Evolutionary conservation across 352 stramenopile genomes (phyloP).

Genomic region (Phytopythium sindhum): DNA sequence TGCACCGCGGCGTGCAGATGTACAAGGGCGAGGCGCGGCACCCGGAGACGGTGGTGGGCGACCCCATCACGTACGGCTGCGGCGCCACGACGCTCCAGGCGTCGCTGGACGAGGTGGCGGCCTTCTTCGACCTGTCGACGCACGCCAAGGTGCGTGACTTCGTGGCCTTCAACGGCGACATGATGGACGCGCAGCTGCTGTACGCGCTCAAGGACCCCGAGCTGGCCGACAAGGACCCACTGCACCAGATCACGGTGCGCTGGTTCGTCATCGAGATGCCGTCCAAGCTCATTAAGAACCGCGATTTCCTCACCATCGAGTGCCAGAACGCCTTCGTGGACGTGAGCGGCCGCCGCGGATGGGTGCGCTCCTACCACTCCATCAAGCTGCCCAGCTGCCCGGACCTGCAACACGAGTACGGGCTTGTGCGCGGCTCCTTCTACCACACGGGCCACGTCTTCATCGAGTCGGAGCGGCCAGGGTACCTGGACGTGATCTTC

Average conservation of each 20-base stretch:
- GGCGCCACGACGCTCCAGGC: slow-evolving; percentile 55
- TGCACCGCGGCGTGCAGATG: slow-evolving; percentile 59
- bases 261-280: slow-evolving; percentile 54
- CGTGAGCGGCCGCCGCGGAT: slow-evolving; percentile 52
- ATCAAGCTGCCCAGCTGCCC: slow-evolving; percentile 66
- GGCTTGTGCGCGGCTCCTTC: slow-evolving; percentile 58
- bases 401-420: slow-evolving; percentile 41
- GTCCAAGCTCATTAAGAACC: slow-evolving; percentile 61
- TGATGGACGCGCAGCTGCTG: slow-evolving; percentile 56
- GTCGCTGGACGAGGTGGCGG: slow-evolving; percentile 60
- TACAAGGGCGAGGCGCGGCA: slow-evolving; percentile 61
- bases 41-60: slow-evolving; percentile 28
- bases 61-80: slow-evolving; percentile 56
- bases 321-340: slow-evolving; percentile 73
- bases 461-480: slow-evolving; percentile 54
- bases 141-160: slow-evolving; percentile 51
- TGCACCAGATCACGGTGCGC: slow-evolving; percentile 70
- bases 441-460: slow-evolving; percentile 76
- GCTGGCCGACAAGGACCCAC: slow-evolving; percentile 28
- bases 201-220: slow-evolving; percentile 46
- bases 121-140: slow-evolving; percentile 63
- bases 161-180: slow-evolving; percentile 34
- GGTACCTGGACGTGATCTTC: slow-evolving; percentile 65
- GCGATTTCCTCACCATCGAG: slow-evolving; percentile 71
- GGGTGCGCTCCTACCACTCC: slow-evolving; percentile 68